Percentiles rank a stretch among this genome's conserved stretches.
phyloP scores from a whole-genome alignment of 495 filamentous ascomycete species.

The Barbatosphaeria neglecta region DNA sequence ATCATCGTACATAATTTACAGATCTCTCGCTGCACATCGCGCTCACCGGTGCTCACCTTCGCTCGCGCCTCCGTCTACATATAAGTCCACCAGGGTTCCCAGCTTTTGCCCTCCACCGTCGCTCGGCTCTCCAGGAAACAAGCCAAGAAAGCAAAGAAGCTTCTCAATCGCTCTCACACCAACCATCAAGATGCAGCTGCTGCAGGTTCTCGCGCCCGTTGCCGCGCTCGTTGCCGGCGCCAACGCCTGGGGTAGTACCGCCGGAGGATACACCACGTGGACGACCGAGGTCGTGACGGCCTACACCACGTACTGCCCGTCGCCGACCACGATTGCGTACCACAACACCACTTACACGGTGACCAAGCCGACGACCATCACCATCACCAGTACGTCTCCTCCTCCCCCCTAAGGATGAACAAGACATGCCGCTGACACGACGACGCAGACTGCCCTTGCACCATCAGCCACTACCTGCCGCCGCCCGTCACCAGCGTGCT shows the following conservation, averaged over 20 bases:
- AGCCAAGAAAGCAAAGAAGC: not conserved
- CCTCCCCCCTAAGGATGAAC: not conserved
- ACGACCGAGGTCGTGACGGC: constrained; percentile 20
- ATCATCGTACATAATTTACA: too few relatives aligned
- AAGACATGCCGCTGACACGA: constrained; percentile 1
- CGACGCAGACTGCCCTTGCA: constrained; percentile 26
- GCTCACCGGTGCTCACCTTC: not conserved
- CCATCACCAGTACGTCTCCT: constrained; percentile 21
- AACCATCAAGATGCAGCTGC: constrained; percentile 23
- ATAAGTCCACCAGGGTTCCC: not conserved
- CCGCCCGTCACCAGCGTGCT: constrained; percentile 1
- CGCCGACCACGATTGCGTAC: constrained; percentile 14
- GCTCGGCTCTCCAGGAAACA: too few relatives aligned
- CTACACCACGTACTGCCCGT: constrained; percentile 27
- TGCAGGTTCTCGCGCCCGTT: constrained; percentile 20
- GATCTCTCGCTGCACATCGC: not conserved
- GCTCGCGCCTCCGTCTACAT: not conserved
- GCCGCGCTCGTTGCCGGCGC: constrained; percentile 20
- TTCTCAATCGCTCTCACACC: not conserved
- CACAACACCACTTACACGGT: constrained; percentile 21
- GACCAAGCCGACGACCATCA: constrained; percentile 20
- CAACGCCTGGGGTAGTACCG: constrained; percentile 7
- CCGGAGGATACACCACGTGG: constrained; percentile 10
- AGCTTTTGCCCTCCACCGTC: not conserved
- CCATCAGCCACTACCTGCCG: constrained; percentile 15